Conservation (phyloP, 1,284 basidiomycete species). For the Sanghuangporus weigelae region DNA sequence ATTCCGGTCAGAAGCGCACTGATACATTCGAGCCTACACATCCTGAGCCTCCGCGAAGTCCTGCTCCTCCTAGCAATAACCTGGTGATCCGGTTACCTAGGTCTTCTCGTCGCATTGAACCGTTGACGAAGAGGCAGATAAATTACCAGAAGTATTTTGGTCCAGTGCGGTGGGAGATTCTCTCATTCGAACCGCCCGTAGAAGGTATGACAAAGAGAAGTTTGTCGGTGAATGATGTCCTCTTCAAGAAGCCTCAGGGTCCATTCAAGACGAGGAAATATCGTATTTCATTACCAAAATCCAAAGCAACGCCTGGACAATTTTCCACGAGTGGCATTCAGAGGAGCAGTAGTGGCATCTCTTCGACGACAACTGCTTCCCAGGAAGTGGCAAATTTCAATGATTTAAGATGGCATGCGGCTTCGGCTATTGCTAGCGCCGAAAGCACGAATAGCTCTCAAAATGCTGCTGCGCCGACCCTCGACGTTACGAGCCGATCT, state of each 20-base stretch:
- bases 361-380: conserved; percentile 23
- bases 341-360: not conserved
- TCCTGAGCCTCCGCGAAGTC: conserved; percentile 47
- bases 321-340: conserved; percentile 8
- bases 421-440: conserved; percentile 3
- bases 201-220: conserved; percentile 57
- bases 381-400: conserved; percentile 26
- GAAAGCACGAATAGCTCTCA: not conserved
- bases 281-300: conserved; percentile 50
- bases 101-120: conserved; percentile 35
- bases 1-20: conserved; percentile 21
- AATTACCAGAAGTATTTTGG: conserved; percentile 11
- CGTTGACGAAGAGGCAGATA: conserved; percentile 43
- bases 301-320: conserved; percentile 17
- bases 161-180: conserved; percentile 54
- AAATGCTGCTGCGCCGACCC: not conserved
- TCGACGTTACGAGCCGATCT: conserved; percentile 36
- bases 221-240: conserved; percentile 63
- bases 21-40: conserved; percentile 19
- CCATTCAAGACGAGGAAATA: conserved; percentile 45
- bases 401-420: conserved; percentile 60
- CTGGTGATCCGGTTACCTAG: conserved; percentile 56
- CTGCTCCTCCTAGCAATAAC: conserved; percentile 48
- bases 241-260: conserved; percentile 49
- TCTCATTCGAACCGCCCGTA: conserved; percentile 75